A percentile compares a stretch with the other conserved stretches of the same genome.
phyloP scores from a whole-genome alignment of 306 rosid genomes.

The Cicer bijugum region DNA sequence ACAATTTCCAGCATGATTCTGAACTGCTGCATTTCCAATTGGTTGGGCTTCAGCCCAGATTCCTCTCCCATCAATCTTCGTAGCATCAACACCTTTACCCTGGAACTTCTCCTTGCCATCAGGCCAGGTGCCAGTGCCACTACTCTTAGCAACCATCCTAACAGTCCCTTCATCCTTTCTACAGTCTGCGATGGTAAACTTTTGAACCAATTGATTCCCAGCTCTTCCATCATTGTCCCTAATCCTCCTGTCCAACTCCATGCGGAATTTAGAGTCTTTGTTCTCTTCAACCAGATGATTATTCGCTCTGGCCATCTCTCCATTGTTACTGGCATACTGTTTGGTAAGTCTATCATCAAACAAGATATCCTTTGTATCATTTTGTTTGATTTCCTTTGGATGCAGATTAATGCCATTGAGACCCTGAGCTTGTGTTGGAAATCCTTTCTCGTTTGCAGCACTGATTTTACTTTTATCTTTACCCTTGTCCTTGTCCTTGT shows the following conservation, averaged over 20 bases:
- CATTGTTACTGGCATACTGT: conserved; percentile 55
- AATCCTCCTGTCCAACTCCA: conserved; percentile 68
- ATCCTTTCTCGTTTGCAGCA: conserved; percentile 60
- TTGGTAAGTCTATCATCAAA: conserved; percentile 58
- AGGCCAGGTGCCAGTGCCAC: conserved; percentile 44
- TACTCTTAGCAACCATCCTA: conserved; percentile 61
- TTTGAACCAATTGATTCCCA: conserved; percentile 57
- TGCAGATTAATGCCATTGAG: conserved; percentile 48
- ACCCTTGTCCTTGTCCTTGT: conserved; percentile 37
- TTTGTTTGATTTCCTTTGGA: conserved; percentile 53
- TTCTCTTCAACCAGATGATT: conserved; percentile 60
- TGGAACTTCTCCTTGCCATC: conserved; percentile 59
- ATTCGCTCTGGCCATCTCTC: conserved; percentile 61
- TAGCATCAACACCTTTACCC: conserved; percentile 52
- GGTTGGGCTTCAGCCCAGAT: conserved; percentile 44
- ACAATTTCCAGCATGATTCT: conserved; percentile 50
- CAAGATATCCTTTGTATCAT: conserved; percentile 46
- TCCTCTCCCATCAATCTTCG: conserved; percentile 54
- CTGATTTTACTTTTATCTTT: conserved; percentile 58
- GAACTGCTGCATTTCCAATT: conserved; percentile 56
- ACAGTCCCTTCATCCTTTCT: conserved; percentile 66
- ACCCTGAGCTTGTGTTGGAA: conserved; percentile 51
- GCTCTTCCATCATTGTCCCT: conserved; percentile 60
- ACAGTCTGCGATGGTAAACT: conserved; percentile 47
- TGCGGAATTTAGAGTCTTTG: conserved; percentile 56